Conservation (phyloP, 208 protist genomes). For the Trypanosoma brucei region DNA sequence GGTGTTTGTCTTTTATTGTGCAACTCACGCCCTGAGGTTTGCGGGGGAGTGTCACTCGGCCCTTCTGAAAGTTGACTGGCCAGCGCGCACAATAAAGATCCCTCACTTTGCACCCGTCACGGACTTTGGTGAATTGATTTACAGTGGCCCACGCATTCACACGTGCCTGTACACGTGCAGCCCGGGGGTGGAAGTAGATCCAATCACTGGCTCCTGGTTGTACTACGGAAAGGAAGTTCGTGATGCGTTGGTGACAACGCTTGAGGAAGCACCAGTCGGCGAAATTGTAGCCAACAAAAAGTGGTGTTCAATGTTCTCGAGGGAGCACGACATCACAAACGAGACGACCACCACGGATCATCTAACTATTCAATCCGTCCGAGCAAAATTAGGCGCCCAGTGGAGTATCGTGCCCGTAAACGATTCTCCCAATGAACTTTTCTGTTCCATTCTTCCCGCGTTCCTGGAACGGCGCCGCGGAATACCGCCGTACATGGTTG, state of each 20-base stretch:
- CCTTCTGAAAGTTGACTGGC: conserved; percentile 53
- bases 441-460: conserved; percentile 56
- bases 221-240: conserved; percentile 65
- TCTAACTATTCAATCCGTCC: conserved; percentile 21
- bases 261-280: conserved; percentile 51
- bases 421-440: conserved; percentile 30
- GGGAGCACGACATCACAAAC: conserved; percentile 32
- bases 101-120: conserved; percentile 36
- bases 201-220: conserved; percentile 47
- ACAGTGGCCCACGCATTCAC: conserved; percentile 78
- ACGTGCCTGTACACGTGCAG: conserved; percentile 78
- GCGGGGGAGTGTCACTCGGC: conserved; percentile 64
- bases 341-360: conserved; percentile 7
- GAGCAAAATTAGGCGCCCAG: conserved; percentile 35
- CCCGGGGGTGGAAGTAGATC: conserved; percentile 60
- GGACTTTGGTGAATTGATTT: conserved; percentile 49
- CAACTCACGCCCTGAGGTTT: conserved; percentile 62
- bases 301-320: conserved; percentile 45
- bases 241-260: conserved; percentile 44
- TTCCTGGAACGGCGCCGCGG: conserved; percentile 56
- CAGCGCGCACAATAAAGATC: conserved; percentile 25
- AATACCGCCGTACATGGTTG: conserved; percentile 37
- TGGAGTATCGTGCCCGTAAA: conserved; percentile 51
- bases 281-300: conserved; percentile 75
- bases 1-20: conserved; percentile 72